Conservation (phyloP, 805 yeast genomes). For the Lachancea thermotolerans region DNA sequence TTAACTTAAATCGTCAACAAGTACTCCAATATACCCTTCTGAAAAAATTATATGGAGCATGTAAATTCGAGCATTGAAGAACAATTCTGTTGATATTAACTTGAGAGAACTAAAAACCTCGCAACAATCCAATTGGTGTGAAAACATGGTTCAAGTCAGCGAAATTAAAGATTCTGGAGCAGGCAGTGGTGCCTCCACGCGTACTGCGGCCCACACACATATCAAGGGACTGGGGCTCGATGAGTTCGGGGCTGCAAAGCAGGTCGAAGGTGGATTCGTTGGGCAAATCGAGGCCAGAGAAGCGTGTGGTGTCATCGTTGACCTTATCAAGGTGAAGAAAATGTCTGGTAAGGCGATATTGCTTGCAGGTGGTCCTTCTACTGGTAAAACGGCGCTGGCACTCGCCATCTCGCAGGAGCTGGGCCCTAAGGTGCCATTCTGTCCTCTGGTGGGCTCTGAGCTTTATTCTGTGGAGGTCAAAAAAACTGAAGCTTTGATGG, state of each 20-base stretch:
- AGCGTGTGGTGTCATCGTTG: conserved; percentile 94
- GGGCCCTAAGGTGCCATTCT: conserved; percentile 96
- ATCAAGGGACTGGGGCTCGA: conserved; percentile 92
- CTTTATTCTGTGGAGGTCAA: conserved; percentile 93
- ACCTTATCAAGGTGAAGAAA: conserved; percentile 82
- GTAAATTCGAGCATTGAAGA: too few species aligned
- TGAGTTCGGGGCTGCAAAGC: conserved; percentile 79
- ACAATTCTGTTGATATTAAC: too few species aligned
- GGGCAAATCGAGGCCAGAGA: conserved; percentile 70
- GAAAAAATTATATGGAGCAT: too few species aligned
- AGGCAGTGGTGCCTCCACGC: conserved; percentile 20
- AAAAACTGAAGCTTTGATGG: conserved; percentile 94
- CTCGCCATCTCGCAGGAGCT: conserved; percentile 92
- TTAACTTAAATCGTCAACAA: too few species aligned
- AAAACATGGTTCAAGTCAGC: conserved; percentile 65
- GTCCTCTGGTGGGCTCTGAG: conserved; percentile 95
- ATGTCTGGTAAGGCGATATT: conserved; percentile 95
- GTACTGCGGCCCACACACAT: conserved; percentile 96
- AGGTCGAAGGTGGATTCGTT: conserved; percentile 79
- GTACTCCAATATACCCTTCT: too few species aligned
- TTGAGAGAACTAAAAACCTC: too few species aligned
- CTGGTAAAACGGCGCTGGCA: conserved; percentile 97
- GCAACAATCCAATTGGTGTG: too few species aligned
- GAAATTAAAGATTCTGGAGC: conserved; percentile 58
- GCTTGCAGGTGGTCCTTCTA: conserved; percentile 96